phyloP scores from a whole-genome alignment of 352 stramenopile genomes.

The Pythium folliculosum region DNA sequence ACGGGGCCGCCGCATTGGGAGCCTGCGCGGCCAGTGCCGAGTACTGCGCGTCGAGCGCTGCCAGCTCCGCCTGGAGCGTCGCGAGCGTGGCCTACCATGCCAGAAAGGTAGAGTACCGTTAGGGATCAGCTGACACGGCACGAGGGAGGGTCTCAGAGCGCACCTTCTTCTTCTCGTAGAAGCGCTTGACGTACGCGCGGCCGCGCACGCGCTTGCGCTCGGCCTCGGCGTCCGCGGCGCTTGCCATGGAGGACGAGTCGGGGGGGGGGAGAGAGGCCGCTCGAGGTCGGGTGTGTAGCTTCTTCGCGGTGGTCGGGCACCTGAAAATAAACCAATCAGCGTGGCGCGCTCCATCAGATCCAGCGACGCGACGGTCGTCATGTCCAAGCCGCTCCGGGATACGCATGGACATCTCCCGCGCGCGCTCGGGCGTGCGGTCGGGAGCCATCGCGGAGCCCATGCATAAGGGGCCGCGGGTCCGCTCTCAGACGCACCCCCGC shows the following conservation, averaged over 20 bases:
- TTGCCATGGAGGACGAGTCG: no score
- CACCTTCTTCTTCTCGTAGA: constrained; percentile 19
- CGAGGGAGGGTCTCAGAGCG: not conserved
- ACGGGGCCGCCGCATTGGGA: not conserved
- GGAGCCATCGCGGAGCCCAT: not conserved
- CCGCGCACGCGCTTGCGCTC: constrained; percentile 1
- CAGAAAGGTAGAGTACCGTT: no score
- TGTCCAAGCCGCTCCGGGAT: no score
- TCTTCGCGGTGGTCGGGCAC: no score
- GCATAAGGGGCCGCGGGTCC: no score
- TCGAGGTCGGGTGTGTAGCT: no score
- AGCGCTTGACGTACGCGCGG: constrained; percentile 7
- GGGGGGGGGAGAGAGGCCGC: no score
- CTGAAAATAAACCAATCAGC: no score
- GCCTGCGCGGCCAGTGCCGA: not conserved
- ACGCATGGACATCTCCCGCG: not conserved
- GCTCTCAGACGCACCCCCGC: no score
- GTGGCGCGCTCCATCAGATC: no score
- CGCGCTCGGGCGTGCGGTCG: not conserved
- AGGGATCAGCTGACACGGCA: no score
- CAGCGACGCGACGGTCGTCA: no score
- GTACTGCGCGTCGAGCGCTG: constrained; percentile 3
- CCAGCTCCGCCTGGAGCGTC: constrained; percentile 14
- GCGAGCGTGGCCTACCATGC: constrained; percentile 7
- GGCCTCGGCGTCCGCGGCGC: not conserved